A percentile compares a stretch with the other conserved stretches of the same genome.
These are phyloP conservation scores for Auricularia sp. DNA, from an alignment of 768 basidiomycete species.

Conservation along the genomic window DNA sequence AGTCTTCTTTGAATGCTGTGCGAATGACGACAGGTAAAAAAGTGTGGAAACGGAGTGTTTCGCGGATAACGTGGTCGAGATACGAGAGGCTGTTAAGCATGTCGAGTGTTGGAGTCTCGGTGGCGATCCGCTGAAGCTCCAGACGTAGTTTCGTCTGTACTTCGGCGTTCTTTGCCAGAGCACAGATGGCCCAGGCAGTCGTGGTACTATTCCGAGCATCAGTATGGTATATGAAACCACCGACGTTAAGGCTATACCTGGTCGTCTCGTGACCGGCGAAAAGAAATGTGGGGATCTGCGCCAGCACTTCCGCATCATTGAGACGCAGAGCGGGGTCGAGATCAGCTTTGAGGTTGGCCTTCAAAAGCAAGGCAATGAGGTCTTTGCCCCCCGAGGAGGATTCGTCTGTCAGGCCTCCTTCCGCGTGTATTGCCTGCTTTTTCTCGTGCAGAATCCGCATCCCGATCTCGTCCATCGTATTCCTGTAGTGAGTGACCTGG, in stretches of 20 bases:
- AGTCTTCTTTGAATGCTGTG: constrained; percentile 10
- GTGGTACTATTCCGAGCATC: too few species aligned
- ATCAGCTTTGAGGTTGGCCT: too few species aligned
- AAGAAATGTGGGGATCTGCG: constrained; percentile 8
- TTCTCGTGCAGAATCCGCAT: too few species aligned
- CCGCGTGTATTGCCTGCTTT: too few species aligned
- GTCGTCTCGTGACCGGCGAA: background rate
- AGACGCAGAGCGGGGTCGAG: background rate
- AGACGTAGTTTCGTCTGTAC: constrained; percentile 3
- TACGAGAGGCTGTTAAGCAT: constrained; percentile 11
- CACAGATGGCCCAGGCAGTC: constrained; percentile 1
- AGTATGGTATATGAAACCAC: too few species aligned
- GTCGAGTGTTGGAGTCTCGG: constrained; percentile 3
- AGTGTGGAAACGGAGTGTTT: constrained; percentile 13
- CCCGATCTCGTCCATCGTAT: too few species aligned
- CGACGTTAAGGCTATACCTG: too few species aligned
- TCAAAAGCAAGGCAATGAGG: too few species aligned
- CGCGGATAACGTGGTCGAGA: constrained; percentile 12
- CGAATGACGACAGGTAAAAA: constrained; percentile 13
- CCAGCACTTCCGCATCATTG: constrained; percentile 2
- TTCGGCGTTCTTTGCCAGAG: constrained; percentile 2
- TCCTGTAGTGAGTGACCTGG: too few species aligned
- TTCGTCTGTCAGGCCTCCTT: too few species aligned
- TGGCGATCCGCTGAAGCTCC: constrained; percentile 6
- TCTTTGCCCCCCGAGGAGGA: too few species aligned